Evolutionary conservation across 805 yeast species (phyloP), one percentile per base, ranked within the genome.

Genomic region (Candida argentea): DNA sequence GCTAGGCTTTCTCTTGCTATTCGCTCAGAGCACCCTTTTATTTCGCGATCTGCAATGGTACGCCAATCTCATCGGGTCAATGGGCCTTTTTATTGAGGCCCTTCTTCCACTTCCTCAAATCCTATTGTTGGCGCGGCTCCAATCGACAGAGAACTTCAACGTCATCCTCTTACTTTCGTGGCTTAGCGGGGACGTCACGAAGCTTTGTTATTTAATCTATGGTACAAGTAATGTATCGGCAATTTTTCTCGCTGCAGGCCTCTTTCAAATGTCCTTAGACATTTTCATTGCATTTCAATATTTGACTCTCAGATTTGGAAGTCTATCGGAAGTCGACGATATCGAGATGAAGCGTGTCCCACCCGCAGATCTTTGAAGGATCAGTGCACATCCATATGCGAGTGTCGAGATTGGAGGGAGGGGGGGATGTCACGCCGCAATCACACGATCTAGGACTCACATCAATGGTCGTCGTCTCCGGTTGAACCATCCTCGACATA

Each of bases 171-270:
- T 86, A 20, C 54, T 85, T 12, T 77, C 87, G 43, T 86, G 96
- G 96, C 59, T 86, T 4, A 77, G 89, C 34, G 95, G 95, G 32
- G 96, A 86, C 54, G 59, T 78, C 22, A 68, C 84, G 21, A 87
- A 87, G 48, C 70, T 84, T 14, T 61, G 76, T 29, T 83, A 82
- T 44, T 57, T 83, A 29, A 42, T 81, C n/a, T 81, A 66, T 50
- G 94, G 94, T 10, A 80, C 91, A 1, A 68, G 67, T 30, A 67
- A 81, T 39, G 70, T 82, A 16, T 76, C 86, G 2, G 40, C 56
- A 5, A 59, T 81, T 5, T 82, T 82, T 47, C 63, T 80, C 6
- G 44, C 71, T 26, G 85, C 85, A 32, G 91, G 83, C 0, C 51
- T 77, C 24, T 79, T 83, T 48, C 95, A 84, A 56, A 80, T 81